A percentile compares a stretch with the other conserved stretches of the same genome.
phyloP scores from a whole-genome alignment of 2,329 filamentous ascomycete genomes.

The Scleromitrula shiraiana region DNA sequence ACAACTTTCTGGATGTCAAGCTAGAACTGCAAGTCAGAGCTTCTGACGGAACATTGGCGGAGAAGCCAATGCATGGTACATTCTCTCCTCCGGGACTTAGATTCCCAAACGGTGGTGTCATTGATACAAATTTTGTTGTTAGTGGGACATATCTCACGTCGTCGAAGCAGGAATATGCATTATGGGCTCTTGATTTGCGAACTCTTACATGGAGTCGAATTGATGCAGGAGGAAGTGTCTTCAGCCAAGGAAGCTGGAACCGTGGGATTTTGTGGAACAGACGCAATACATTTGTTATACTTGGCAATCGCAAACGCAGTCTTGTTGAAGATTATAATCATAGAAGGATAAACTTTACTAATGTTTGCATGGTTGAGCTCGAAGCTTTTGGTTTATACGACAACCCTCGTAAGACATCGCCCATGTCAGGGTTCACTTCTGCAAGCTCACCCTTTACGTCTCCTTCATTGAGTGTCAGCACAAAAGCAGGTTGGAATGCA shows the following conservation, averaged over 20 bases:
- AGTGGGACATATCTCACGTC: constrained; percentile 96
- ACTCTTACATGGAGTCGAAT: constrained; percentile 92
- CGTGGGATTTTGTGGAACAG: constrained; percentile 88
- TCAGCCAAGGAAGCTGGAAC: constrained; percentile 97
- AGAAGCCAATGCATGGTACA: constrained; percentile 80
- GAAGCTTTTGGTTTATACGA: constrained; percentile 97
- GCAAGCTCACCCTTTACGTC: constrained; percentile 63
- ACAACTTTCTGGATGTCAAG: constrained; percentile 97
- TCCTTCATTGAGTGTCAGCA: constrained; percentile 34
- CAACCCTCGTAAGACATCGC: constrained; percentile 72
- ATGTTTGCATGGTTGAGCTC: constrained; percentile 93
- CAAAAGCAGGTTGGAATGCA: constrained; percentile 56
- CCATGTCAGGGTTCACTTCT: constrained; percentile 77
- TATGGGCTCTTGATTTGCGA: constrained; percentile 88
- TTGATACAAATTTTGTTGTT: constrained; percentile 94
- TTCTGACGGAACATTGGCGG: constrained; percentile 73
- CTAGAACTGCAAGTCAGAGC: constrained; percentile 84
- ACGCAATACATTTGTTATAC: constrained; percentile 88
- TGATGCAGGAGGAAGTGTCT: constrained; percentile 87
- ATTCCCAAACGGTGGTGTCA: constrained; percentile 92
- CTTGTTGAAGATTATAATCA: constrained; percentile 98
- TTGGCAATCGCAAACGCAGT: constrained; percentile 87
- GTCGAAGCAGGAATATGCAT: constrained; percentile 93
- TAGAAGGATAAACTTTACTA: constrained; percentile 91
- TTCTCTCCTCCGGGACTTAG: constrained; percentile 87